Percentiles rank a stretch among this genome's conserved stretches.
Evolutionary conservation across 805 yeast species (phyloP).

Genomic region (Ogataea minuta): DNA sequence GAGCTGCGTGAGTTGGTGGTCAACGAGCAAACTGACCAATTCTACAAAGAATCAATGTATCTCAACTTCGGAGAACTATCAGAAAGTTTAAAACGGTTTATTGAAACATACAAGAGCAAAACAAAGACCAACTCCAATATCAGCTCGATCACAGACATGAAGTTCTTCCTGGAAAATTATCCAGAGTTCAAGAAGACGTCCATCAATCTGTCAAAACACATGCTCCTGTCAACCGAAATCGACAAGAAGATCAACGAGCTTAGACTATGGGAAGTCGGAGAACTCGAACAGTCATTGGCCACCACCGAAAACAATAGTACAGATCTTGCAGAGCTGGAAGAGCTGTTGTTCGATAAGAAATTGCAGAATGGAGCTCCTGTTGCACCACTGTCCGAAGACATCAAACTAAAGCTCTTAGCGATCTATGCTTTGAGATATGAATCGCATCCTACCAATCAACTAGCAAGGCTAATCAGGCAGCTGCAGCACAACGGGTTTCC

Average conservation of each 20-base stretch:
- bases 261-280: constrained; percentile 81
- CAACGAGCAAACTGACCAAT: constrained; percentile 68
- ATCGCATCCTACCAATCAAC: constrained; percentile 43
- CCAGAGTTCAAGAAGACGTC: constrained; percentile 92
- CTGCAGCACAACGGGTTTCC: constrained; percentile 38
- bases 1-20: constrained; percentile 63
- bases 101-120: constrained; percentile 73
- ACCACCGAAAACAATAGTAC: constrained; percentile 53
- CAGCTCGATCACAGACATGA: constrained; percentile 83
- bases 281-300: constrained; percentile 82
- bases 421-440: constrained; percentile 76
- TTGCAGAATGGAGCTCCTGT: constrained; percentile 20
- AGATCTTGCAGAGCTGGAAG: constrained; percentile 57
- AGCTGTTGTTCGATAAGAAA: constrained; percentile 42
- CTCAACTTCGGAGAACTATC: constrained; percentile 94
- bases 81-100: constrained; percentile 80
- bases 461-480: constrained; percentile 36
- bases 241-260: constrained; percentile 65
- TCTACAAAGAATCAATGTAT: constrained; percentile 78
- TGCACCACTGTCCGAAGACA: constrained; percentile 44
- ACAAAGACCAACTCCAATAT: constrained; percentile 73
- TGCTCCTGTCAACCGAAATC: constrained; percentile 83
- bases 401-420: constrained; percentile 70
- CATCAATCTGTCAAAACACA: constrained; percentile 87
- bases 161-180: constrained; percentile 83